These are phyloP conservation scores for Suillus variegatus DNA, from an alignment of 768 basidiomycete genomes.

Conservation along the genomic window DNA sequence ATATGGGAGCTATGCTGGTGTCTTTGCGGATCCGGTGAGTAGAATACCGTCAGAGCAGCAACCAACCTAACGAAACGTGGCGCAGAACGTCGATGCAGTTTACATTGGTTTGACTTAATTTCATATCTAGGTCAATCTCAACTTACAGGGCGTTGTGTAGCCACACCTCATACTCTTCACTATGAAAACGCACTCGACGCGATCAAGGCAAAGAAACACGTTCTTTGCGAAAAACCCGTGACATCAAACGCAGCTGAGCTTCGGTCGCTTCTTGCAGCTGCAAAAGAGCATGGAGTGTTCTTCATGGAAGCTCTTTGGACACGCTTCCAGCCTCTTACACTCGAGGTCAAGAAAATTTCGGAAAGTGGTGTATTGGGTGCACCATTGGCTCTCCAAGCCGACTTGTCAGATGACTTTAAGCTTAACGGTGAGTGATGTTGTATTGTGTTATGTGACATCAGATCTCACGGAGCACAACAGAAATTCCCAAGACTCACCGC, in stretches of 20 bases:
- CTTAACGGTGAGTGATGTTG: slow-evolving; percentile 50
- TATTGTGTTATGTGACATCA: background rate
- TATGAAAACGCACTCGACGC: slow-evolving; percentile 76
- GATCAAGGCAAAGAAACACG: slow-evolving; percentile 78
- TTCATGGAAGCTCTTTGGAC: slow-evolving; percentile 95
- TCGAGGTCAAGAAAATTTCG: slow-evolving; percentile 63
- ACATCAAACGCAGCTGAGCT: slow-evolving; percentile 78
- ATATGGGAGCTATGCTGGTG: slow-evolving; percentile 73
- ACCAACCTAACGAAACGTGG: background rate
- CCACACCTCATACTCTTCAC: slow-evolving; percentile 85
- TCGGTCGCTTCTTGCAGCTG: slow-evolving; percentile 68
- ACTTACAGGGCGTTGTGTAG: slow-evolving; percentile 33
- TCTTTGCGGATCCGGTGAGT: slow-evolving; percentile 68
- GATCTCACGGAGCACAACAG: slow-evolving; percentile 34
- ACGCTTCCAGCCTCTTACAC: slow-evolving; percentile 70
- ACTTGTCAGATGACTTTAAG: slow-evolving; percentile 71
- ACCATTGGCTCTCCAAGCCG: slow-evolving; percentile 70
- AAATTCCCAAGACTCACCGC: slow-evolving; percentile 66
- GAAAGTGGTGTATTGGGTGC: slow-evolving; percentile 66
- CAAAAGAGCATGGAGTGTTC: slow-evolving; percentile 79
- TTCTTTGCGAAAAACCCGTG: slow-evolving; percentile 89
- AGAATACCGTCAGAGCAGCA: slow-evolving; percentile 9
- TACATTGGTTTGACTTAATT: slow-evolving; percentile 58
- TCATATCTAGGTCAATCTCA: too few species aligned
- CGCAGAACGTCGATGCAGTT: slow-evolving; percentile 69